Percentiles rank a stretch among this genome's conserved stretches.
These are phyloP conservation scores for Pyricularia grisea DNA, from an alignment of 2,329 filamentous ascomycete genomes.

Conservation along the genomic window DNA sequence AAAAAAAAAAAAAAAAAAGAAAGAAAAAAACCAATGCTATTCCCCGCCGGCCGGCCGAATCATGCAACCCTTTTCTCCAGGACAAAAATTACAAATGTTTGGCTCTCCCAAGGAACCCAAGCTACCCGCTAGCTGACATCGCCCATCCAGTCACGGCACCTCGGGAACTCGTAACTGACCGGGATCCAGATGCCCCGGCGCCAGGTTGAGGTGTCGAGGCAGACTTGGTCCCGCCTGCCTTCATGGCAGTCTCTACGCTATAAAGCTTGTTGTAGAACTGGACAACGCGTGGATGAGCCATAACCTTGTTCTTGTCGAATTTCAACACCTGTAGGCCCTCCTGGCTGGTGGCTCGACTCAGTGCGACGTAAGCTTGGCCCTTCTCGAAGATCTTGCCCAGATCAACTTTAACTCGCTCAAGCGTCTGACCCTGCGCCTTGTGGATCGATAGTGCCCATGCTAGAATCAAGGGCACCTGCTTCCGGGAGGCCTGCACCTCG, in stretches of 20 bases:
- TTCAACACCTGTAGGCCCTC: slow-evolving; percentile 77
- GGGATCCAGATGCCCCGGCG: neutral
- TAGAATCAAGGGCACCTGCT: slow-evolving; percentile 77
- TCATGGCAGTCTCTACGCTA: slow-evolving; percentile 46
- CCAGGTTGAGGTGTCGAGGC: neutral
- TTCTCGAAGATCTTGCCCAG: slow-evolving; percentile 91
- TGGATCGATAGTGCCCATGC: slow-evolving; percentile 97
- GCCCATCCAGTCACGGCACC: neutral
- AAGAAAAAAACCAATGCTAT: neutral
- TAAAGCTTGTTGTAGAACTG: slow-evolving; percentile 79
- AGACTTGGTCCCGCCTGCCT: slow-evolving; percentile 10
- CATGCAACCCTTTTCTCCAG: neutral
- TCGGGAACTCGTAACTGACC: neutral
- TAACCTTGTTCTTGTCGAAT: slow-evolving; percentile 85
- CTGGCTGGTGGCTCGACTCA: slow-evolving; percentile 86
- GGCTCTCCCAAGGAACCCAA: neutral
- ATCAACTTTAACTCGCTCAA: slow-evolving; percentile 91
- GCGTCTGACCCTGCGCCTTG: slow-evolving; percentile 92
- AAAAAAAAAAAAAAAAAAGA: neutral
- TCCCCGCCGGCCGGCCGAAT: neutral
- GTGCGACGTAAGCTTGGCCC: slow-evolving; percentile 92
- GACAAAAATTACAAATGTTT: neutral
- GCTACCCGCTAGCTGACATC: neutral
- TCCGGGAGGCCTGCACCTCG: slow-evolving; percentile 81
- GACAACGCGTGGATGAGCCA: slow-evolving; percentile 83